Percentiles rank a stretch among this genome's conserved stretches.
Evolutionary conservation across 805 yeast species (phyloP).

Genomic region (Metschnikowia aberdeeniae): DNA sequence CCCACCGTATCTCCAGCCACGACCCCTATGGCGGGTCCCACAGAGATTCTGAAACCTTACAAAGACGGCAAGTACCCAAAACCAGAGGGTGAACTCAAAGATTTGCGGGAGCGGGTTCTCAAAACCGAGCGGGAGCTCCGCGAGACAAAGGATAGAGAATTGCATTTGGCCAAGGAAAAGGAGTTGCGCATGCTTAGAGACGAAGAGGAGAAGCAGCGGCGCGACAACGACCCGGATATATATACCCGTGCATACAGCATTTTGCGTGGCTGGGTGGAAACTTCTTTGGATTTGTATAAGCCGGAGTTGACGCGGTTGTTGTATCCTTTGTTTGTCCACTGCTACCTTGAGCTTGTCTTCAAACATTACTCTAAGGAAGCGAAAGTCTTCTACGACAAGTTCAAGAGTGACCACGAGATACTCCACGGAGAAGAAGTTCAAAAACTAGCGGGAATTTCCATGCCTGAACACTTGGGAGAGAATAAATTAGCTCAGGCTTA

Average conservation of each 20-base stretch:
- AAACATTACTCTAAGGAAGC: slow-evolving; percentile 61
- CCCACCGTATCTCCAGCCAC: slow-evolving; percentile 48
- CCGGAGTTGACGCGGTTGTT: slow-evolving; percentile 80
- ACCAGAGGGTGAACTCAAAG: slow-evolving; percentile 33
- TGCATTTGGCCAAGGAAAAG: slow-evolving; percentile 34
- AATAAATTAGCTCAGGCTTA: slow-evolving; percentile 78
- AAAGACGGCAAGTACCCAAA: slow-evolving; percentile 25
- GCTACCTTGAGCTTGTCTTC: slow-evolving; percentile 72
- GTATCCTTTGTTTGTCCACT: slow-evolving; percentile 91
- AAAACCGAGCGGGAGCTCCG: slow-evolving; percentile 36
- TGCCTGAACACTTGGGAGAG: slow-evolving; percentile 77
- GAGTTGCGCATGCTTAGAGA: slow-evolving; percentile 36
- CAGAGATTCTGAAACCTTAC: slow-evolving; percentile 23
- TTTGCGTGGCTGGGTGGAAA: slow-evolving; percentile 83
- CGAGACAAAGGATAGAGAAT: slow-evolving; percentile 37
- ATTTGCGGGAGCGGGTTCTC: slow-evolving; percentile 31
- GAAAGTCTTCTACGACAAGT: slow-evolving; percentile 70
- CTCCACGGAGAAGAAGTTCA: slow-evolving; percentile 76
- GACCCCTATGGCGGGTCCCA: slow-evolving; percentile 31
- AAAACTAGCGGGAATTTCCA: slow-evolving; percentile 66
- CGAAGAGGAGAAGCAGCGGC: slow-evolving; percentile 41
- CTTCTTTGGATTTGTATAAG: slow-evolving; percentile 85
- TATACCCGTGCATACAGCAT: slow-evolving; percentile 78
- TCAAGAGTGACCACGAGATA: slow-evolving; percentile 65
- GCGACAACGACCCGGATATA: slow-evolving; percentile 60